Base-by-base conservation (phyloP, 805 yeast species). In the Saccharomycopsis schoenii region DNA sequence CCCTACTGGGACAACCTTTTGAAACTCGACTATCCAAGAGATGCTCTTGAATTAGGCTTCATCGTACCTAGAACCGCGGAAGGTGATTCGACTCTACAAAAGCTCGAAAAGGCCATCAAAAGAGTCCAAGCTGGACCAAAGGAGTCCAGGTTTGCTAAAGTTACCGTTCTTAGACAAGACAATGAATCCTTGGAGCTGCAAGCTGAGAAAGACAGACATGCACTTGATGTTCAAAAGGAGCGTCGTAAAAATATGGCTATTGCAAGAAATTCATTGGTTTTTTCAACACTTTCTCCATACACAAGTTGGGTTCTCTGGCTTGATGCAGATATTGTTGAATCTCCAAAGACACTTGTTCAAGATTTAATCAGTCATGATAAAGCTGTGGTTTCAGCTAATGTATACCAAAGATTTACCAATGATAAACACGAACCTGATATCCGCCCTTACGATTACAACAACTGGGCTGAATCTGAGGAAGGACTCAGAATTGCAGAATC, bases 251-350 rank as follows among this genome's bases (percentile, higher is more conserved):
- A 85, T 69, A 93, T 94, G 98, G 96, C 97, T 1, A 76, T 90
- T 66, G 97, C 98, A 2, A 80, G 99, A 71, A 94, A 94, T 76
- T 91, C 97, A 47, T 76, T 94, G 61, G 78, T 94, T 57, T 90
- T 91, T 74, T 88, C 97, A 10, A 84, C 97, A 1, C 76, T 94
- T 56, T 88, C 91, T 2, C 96, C 97, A 21, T 82, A 87, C 67
- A 91, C 96, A 1, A 83, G 96, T 24, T 94, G 99, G 99, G 88
- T 93, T 19, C 76, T 94, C 58, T 94, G 99, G 99, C 77, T 94
- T 66, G 99, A 94, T 73, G 86, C 96, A 1, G 99, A 94, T 73
- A 86, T 94, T 54, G 81, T 92, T 40, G 99, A 94, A 73, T 83
- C 97, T 4, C 96, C 97, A 17, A 74, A 81, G 14, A 83, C 88